Conservation (phyloP, 2,329 filamentous ascomycete species). For the Alternaria sp. region DNA sequence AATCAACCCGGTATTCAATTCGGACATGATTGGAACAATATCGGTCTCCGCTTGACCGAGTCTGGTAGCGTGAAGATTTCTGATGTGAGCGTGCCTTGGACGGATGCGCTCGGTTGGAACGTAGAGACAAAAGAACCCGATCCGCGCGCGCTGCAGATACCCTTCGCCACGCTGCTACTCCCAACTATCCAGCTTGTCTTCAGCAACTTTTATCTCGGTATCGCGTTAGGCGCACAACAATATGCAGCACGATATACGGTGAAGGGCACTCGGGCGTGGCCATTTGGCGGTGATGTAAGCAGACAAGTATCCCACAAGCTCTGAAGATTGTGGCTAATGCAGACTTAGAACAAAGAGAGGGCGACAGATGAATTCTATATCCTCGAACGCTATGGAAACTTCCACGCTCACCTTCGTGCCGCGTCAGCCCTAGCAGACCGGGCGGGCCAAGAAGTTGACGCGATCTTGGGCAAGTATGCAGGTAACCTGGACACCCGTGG, state of each 20-base stretch:
- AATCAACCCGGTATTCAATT: conserved; percentile 66
- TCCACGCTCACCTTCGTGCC: conserved; percentile 68
- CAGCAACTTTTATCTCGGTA: conserved; percentile 71
- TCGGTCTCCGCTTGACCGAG: conserved; percentile 70
- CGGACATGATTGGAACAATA: conserved; percentile 69
- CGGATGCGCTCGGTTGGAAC: conserved; percentile 70
- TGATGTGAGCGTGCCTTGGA: conserved; percentile 65
- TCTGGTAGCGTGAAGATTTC: conserved; percentile 69
- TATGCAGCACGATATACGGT: conserved; percentile 65
- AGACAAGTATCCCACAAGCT: no score
- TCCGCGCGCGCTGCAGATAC: conserved; percentile 59
- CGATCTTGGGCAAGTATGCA: conserved; percentile 56
- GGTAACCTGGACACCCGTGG: conserved; percentile 47
- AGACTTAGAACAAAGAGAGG: conserved; percentile 60
- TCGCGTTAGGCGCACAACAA: conserved; percentile 66
- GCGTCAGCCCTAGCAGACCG: conserved; percentile 66
- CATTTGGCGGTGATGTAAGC: conserved; percentile 64
- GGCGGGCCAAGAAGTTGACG: conserved; percentile 60
- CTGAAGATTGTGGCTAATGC: conserved; percentile 7
- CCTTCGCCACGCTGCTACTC: conserved; percentile 66
- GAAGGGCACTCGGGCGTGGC: conserved; percentile 68
- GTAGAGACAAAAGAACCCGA: conserved; percentile 59
- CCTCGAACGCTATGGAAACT: conserved; percentile 70
- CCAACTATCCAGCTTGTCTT: conserved; percentile 73
- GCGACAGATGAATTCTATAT: conserved; percentile 72